Base-by-base conservation (phyloP, 176 grass and related monocot genomes). In the Juncus effusus region DNA sequence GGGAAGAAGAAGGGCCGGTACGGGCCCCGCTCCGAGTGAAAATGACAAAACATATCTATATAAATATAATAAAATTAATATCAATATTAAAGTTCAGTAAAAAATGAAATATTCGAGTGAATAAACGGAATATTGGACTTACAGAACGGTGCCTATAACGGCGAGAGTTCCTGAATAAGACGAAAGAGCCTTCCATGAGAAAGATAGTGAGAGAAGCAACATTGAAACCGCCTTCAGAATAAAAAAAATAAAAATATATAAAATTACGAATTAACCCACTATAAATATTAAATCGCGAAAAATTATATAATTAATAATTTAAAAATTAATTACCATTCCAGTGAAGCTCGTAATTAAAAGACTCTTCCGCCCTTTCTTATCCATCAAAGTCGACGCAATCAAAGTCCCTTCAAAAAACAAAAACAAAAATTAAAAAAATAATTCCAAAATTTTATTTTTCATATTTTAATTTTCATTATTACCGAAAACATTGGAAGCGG, bases 401-500 rank as follows among this genome's bases (percentile, higher is more conserved):
- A 80, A 39, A 54, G 94, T 99, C 16, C 94, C 94, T 99, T 28
- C 19, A 62, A 13, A 68, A 45, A 16, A 65, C 62, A 56, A 76
- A 9, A 75, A 45, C 42, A 45, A 7, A 45, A 45, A 45, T 45
- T 45, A 45, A 7, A n/a, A n/a, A n/a, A n/a, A n/a, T n/a, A n/a
- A n/a, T n/a, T n/a, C n/a, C n/a, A n/a, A n/a, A n/a, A n/a, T n/a
- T n/a, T n/a, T n/a, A n/a, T n/a, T 5, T 47, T 47, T 47, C 4
- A 77, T 16, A n/a, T 58, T 70, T 6, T 73, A 9, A 56, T 61
- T 13, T 51, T 67, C 38, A 82, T 70, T 69, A 66, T 6, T 5
- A 99, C 88, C 94, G 76, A 99, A 90, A 84, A 99, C 94, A 85
- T 99, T 99, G 52, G 94, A 83, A 3, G 94, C 94, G 63, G 88